Conservation (phyloP, 2,329 filamentous ascomycete species). For the Pseudohalonectria lignicola region DNA sequence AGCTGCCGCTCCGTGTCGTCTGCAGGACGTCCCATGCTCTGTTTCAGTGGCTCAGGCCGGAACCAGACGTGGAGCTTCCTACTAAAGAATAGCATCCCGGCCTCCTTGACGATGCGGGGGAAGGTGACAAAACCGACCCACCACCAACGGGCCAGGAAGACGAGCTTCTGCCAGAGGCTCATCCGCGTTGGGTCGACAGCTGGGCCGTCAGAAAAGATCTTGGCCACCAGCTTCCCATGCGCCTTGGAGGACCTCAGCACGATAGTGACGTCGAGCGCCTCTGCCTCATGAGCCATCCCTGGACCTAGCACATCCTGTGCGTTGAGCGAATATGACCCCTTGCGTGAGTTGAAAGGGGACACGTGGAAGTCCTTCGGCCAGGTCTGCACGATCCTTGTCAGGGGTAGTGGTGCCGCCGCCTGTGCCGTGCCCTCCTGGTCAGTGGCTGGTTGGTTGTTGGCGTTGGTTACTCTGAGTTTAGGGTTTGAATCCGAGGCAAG, state of each 20-base stretch:
- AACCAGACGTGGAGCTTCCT: conserved; percentile 52
- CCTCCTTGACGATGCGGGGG: conserved; percentile 54
- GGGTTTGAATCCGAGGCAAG: conserved; percentile 13
- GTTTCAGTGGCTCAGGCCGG: conserved; percentile 48
- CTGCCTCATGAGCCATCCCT: conserved; percentile 22
- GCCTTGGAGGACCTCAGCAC: conserved; percentile 48
- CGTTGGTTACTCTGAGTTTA: not conserved
- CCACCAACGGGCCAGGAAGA: conserved; percentile 47
- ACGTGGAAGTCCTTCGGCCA: conserved; percentile 69
- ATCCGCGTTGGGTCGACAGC: conserved; percentile 39
- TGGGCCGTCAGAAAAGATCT: conserved; percentile 40
- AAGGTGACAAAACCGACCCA: conserved; percentile 58
- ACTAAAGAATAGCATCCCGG: conserved; percentile 42
- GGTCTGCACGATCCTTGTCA: conserved; percentile 29
- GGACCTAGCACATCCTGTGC: conserved; percentile 35
- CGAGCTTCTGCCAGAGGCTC: conserved; percentile 25
- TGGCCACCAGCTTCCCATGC: conserved; percentile 49
- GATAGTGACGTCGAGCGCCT: conserved; percentile 46
- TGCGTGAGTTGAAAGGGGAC: conserved; percentile 60
- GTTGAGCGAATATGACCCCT: conserved; percentile 40
- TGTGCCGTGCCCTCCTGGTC: conserved; percentile 10
- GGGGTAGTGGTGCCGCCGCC: not conserved
- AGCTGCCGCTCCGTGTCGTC: conserved; percentile 34
- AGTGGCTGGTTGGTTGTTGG: conserved; percentile 5
- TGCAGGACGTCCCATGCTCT: conserved; percentile 42